phyloP scores from a whole-genome alignment of 257 asterid genomes.

The Parsonsia alboflavescens region DNA sequence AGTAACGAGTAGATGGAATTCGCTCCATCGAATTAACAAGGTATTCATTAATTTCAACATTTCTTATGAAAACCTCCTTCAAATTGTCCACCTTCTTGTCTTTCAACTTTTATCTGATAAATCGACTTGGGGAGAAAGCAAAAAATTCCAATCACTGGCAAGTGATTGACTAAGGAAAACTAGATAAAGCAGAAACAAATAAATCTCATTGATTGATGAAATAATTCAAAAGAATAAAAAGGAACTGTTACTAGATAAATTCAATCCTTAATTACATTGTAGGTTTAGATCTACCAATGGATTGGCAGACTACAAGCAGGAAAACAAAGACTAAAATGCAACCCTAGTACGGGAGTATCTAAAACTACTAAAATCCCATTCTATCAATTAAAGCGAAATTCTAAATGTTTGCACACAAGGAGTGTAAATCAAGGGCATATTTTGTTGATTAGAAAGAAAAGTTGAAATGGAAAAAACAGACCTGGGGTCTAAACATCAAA shows the following conservation, averaged over 20 bases:
- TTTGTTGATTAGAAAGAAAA: neutral
- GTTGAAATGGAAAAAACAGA: conserved; percentile 5
- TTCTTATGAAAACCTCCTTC: neutral
- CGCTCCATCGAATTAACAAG: neutral
- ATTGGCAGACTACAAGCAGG: conserved; percentile 16
- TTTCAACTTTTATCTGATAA: neutral
- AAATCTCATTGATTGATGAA: neutral
- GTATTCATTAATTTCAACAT: neutral
- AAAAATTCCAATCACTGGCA: neutral
- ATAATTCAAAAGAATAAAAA: neutral
- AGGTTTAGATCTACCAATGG: conserved; percentile 38
- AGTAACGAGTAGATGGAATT: neutral
- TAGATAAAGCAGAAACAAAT: conserved; percentile 7
- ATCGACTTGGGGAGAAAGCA: neutral
- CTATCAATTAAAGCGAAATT: neutral
- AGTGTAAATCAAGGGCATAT: neutral
- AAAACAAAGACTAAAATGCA: neutral
- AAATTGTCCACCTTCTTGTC: neutral
- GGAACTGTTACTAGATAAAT: conserved; percentile 8
- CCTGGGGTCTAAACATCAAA: conserved; percentile 89
- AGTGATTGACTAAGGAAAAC: neutral
- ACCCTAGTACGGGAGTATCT: neutral
- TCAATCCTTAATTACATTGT: conserved; percentile 21
- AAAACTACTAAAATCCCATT: neutral
- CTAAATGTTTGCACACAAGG: neutral